These are phyloP conservation scores for Kandelia obovata DNA, from an alignment of 345 rosid species.

Conservation along the genomic window DNA sequence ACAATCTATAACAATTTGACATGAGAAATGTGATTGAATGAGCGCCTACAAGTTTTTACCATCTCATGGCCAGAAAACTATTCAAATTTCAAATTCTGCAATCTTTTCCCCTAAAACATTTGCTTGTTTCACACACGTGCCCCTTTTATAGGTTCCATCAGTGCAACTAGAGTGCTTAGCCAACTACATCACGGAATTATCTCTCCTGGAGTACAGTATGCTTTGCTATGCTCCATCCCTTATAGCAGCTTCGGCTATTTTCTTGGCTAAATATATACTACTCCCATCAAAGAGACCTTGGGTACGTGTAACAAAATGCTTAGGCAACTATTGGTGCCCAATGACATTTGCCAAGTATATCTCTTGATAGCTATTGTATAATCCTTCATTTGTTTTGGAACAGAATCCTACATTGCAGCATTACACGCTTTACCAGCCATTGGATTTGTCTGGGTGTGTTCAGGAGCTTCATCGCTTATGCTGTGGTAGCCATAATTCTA, in stretches of 20 bases:
- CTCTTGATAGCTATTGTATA: neutral
- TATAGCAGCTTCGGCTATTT: conserved; percentile 77
- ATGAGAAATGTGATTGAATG: too few species aligned
- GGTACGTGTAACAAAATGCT: conserved; percentile 38
- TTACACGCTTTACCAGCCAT: conserved; percentile 75
- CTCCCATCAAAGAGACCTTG: conserved; percentile 77
- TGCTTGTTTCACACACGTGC: neutral
- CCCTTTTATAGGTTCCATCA: conserved; percentile 44
- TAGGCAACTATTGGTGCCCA: too few species aligned
- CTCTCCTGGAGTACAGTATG: conserved; percentile 78
- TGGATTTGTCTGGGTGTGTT: conserved; percentile 60
- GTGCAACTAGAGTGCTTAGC: conserved; percentile 81
- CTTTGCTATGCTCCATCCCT: conserved; percentile 75
- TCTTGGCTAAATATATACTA: conserved; percentile 68
- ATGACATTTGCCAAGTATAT: too few species aligned
- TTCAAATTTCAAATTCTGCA: neutral
- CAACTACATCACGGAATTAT: conserved; percentile 67
- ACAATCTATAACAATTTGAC: too few species aligned
- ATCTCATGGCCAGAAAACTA: too few species aligned
- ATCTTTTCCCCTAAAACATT: neutral
- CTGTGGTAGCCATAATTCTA: conserved; percentile 41
- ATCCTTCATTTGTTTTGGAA: conserved; percentile 3
- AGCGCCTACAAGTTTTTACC: too few species aligned
- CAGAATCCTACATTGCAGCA: conserved; percentile 81
- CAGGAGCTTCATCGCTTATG: conserved; percentile 65